A percentile compares a stretch with the other conserved stretches of the same genome.
These are phyloP conservation scores for Auriscalpium vulgare DNA, from an alignment of 768 basidiomycete genomes.

Conservation along the genomic window DNA sequence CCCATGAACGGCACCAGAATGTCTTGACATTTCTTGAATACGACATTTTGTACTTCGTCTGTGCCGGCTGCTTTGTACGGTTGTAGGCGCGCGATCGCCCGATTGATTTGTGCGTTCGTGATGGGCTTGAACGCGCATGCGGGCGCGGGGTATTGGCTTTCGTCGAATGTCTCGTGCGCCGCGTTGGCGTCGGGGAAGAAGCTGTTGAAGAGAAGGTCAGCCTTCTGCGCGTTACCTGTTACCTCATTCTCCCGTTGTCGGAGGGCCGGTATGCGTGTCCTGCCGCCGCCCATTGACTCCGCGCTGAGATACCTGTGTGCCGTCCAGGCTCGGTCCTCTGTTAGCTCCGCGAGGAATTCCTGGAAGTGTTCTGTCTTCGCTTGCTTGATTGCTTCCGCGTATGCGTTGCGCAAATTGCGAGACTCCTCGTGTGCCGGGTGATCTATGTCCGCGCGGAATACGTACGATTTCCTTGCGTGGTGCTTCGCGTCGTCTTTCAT, in stretches of 20 bases:
- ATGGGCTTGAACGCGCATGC: not conserved
- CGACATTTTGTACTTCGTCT: conserved; percentile 17
- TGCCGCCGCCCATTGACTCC: conserved; percentile 5
- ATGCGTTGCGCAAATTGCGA: conserved; percentile 1
- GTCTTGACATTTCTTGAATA: conserved; percentile 7
- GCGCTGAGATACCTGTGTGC: conserved; percentile 7
- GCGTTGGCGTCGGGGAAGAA: conserved; percentile 20
- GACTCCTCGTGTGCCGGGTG: not conserved
- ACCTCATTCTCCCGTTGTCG: too few relatives aligned
- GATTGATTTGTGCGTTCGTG: conserved; percentile 4
- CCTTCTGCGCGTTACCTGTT: conserved; percentile 17
- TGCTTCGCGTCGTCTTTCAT: too few relatives aligned
- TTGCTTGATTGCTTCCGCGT: conserved; percentile 4
- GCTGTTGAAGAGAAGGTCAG: conserved; percentile 6
- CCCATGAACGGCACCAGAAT: conserved; percentile 10
- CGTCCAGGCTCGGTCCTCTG: conserved; percentile 13
- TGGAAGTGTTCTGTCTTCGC: conserved; percentile 20
- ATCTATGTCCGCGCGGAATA: not conserved
- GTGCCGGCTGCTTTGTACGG: conserved; percentile 18
- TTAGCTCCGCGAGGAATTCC: conserved; percentile 13
- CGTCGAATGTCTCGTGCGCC: not conserved
- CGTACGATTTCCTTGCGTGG: not conserved
- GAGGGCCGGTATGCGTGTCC: conserved; percentile 13
- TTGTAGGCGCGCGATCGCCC: conserved; percentile 6
- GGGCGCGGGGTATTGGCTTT: conserved; percentile 6